phyloP scores from a whole-genome alignment of 306 rosid species.

The Pterocarpus macrocarpus region DNA sequence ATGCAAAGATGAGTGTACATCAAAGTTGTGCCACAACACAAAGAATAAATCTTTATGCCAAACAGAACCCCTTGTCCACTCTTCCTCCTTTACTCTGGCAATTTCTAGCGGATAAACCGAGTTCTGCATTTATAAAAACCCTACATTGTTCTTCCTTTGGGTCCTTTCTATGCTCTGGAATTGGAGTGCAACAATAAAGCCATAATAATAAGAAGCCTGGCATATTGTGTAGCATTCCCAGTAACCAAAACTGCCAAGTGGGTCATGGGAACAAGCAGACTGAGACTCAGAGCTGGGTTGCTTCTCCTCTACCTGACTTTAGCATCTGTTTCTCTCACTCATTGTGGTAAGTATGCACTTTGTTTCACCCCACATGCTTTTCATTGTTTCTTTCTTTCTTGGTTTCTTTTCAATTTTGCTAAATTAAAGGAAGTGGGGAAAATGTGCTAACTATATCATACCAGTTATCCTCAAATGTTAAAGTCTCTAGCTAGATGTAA shows the following conservation, averaged over 20 bases:
- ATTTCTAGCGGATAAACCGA: slow-evolving; percentile 44
- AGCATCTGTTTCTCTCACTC: slow-evolving; percentile 58
- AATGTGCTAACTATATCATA: not conserved
- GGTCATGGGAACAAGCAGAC: slow-evolving; percentile 60
- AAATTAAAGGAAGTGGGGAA: not conserved
- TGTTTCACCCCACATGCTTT: slow-evolving; percentile 4
- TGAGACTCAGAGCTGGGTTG: slow-evolving; percentile 49
- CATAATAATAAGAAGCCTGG: slow-evolving; percentile 1
- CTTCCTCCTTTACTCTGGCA: slow-evolving; percentile 44
- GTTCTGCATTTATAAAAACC: slow-evolving; percentile 44
- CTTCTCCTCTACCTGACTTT: slow-evolving; percentile 56
- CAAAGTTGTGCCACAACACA: slow-evolving; percentile 59
- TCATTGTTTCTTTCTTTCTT: not conserved
- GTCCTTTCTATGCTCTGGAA: slow-evolving; percentile 50
- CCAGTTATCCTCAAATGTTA: not conserved
- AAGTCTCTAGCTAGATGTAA: not conserved
- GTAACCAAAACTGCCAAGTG: slow-evolving; percentile 33
- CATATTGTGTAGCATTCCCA: slow-evolving; percentile 25
- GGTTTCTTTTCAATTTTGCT: not conserved
- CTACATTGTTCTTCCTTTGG: slow-evolving; percentile 38
- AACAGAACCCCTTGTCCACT: slow-evolving; percentile 47
- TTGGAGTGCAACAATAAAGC: slow-evolving; percentile 32
- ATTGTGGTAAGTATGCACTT: slow-evolving; percentile 66
- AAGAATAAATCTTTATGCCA: slow-evolving; percentile 85
- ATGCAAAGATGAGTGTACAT: slow-evolving; percentile 59